These are phyloP conservation scores for Celoporthe dispersa DNA, from an alignment of 2,329 filamentous ascomycete species.

Conservation along the genomic window DNA sequence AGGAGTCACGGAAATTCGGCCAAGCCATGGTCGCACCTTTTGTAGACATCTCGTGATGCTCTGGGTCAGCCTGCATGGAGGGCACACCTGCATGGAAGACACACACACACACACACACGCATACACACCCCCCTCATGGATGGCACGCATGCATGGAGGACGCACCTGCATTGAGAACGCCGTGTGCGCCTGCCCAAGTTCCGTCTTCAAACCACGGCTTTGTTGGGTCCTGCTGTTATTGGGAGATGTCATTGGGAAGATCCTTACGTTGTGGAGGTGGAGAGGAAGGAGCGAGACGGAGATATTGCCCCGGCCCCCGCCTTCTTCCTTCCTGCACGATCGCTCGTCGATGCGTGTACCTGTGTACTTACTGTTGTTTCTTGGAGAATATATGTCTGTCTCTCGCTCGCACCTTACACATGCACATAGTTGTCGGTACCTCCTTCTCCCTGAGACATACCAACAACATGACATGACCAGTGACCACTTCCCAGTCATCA, in stretches of 20 bases:
- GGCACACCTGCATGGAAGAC: too few relatives aligned
- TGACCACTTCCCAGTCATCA: background rate
- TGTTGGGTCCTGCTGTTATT: background rate
- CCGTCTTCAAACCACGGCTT: background rate
- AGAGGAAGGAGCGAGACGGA: background rate
- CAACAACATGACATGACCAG: slow-evolving; percentile 11
- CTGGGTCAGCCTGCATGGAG: background rate
- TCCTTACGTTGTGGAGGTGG: background rate
- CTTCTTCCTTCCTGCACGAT: slow-evolving; percentile 12
- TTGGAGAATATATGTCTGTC: slow-evolving; percentile 8
- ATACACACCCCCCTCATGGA: too few relatives aligned
- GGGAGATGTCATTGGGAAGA: background rate
- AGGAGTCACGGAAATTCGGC: background rate
- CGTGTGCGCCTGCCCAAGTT: background rate
- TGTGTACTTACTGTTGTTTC: background rate
- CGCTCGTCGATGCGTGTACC: background rate
- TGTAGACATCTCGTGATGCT: slow-evolving; percentile 11
- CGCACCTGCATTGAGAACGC: background rate
- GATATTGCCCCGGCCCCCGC: background rate
- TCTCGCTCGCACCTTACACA: slow-evolving; percentile 10
- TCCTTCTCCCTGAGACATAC: slow-evolving; percentile 4
- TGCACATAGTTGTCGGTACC: background rate
- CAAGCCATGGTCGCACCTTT: slow-evolving; percentile 2
- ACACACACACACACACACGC: too few relatives aligned
- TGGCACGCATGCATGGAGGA: too few relatives aligned